Conservation (phyloP, 768 basidiomycete genomes). For the Termitomyces sp. region DNA sequence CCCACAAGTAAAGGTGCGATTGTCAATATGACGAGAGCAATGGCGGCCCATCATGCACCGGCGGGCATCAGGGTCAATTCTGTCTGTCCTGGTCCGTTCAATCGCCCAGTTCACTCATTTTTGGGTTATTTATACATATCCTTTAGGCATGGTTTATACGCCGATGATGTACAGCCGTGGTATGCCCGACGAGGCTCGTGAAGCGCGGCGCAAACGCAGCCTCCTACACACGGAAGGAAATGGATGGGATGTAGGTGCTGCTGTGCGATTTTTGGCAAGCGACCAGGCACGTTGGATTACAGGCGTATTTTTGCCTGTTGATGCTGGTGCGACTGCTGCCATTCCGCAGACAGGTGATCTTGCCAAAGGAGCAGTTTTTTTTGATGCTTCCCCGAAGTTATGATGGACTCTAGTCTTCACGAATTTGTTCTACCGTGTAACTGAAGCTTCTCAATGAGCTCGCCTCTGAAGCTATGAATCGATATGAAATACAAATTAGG, state of each 20-base stretch:
- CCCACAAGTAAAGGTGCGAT: constrained; percentile 38
- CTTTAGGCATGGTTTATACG: constrained; percentile 33
- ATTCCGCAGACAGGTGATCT: constrained; percentile 9
- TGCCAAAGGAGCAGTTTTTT: constrained; percentile 2
- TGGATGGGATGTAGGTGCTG: constrained; percentile 36
- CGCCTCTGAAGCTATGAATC: not conserved
- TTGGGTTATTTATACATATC: constrained; percentile 1
- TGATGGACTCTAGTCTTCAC: not conserved
- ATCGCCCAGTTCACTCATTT: not conserved
- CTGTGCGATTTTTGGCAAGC: constrained; percentile 33
- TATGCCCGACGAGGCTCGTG: constrained; percentile 29
- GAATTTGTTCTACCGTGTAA: not conserved
- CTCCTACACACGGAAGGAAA: constrained; percentile 36
- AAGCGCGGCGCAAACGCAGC: constrained; percentile 28
- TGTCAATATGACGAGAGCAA: constrained; percentile 38
- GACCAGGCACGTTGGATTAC: constrained; percentile 41
- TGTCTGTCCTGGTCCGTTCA: constrained; percentile 31
- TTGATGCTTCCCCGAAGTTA: not conserved
- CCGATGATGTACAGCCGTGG: constrained; percentile 34
- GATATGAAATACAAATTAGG: not conserved
- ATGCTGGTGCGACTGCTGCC: constrained; percentile 34
- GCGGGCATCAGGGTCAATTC: constrained; percentile 35
- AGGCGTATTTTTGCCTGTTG: constrained; percentile 32
- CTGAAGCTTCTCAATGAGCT: not conserved
- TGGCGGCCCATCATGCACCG: constrained; percentile 36